Evolutionary conservation across 2,329 filamentous ascomycete species (phyloP).

Genomic region (Macrophomina tecta): DNA sequence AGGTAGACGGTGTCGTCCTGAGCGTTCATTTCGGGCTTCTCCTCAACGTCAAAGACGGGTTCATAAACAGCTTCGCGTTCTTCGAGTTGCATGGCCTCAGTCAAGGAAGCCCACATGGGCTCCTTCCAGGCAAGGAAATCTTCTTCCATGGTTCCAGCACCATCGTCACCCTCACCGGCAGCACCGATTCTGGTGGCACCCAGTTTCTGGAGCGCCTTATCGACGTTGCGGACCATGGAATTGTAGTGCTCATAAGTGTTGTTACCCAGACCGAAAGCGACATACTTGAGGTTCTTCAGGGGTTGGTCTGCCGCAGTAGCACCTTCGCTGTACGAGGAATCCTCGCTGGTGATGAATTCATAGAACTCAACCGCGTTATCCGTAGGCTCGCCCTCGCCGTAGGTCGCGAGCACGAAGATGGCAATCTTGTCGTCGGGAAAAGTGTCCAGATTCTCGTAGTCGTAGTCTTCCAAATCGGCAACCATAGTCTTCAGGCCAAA

Average conservation of each 20-base stretch:
- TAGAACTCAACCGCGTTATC: constrained; percentile 99
- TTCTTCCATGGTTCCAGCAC: constrained; percentile 99
- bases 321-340: constrained; percentile 78
- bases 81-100: constrained; percentile 83
- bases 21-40: constrained; percentile 73
- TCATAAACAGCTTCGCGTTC: constrained; percentile 97
- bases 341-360: constrained; percentile 88
- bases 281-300: constrained; percentile 85
- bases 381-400: constrained; percentile 97
- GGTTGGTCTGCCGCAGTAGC: constrained; percentile 62
- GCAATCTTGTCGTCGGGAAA: constrained; percentile 89
- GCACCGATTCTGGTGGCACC: constrained; percentile 84
- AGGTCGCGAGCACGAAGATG: constrained; percentile 95
- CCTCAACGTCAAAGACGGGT: constrained; percentile 82
- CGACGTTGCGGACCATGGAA: constrained; percentile 92
- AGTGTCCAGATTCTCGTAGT: constrained; percentile 90
- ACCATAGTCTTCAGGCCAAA: constrained; percentile 99
- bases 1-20: constrained; percentile 87
- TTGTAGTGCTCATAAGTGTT: constrained; percentile 99
- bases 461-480: constrained; percentile 96
- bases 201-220: constrained; percentile 78
- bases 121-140: constrained; percentile 99
- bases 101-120: constrained; percentile 91
- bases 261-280: constrained; percentile 95
- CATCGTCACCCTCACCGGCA: constrained; percentile 95